Evolutionary conservation across 768 basidiomycete species (phyloP), one percentile per base, ranked within the genome.

Genomic region (Tylopilus intermedius): DNA sequence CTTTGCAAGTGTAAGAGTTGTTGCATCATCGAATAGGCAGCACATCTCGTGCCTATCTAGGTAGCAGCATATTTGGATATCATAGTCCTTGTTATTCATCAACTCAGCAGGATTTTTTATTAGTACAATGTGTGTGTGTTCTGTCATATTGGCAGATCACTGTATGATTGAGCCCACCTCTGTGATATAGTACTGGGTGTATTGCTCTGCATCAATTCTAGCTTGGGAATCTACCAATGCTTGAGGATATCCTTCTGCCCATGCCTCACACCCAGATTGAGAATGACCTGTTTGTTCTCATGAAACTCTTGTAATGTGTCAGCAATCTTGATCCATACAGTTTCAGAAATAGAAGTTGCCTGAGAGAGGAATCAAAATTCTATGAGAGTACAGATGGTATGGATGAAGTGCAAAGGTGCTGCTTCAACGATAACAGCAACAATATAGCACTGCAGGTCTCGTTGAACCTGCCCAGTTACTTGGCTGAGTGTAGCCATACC

Each of bases 401-500:
- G 54, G 14, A 77, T 51, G 45, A 77, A 68, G 8, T 48, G 8
- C 3, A 29, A 33, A 1, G 67, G 42, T 27, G 26, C 49, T 47
- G 60, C 67, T n/a, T 68, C 71, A 41, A 70, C 67, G 35, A 76
- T 68, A 10, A 72, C 53, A 7, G 59, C 41, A 8, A 78, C 41
- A 8, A 77, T 52, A 42, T 69, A 69, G 6, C 57, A 50, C 51
- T 77, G 66, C 1, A 76, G 58, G 27, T 77, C 68, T 2, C 69
- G 43, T 47, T 76, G 72, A 26, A 71, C 71, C 9, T 65, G 33
- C 0, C 75, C 72, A 24, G 71, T 71, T 0, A 74, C 69, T 54
- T 77, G 76, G 43, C 75, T 76, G 10, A 77, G 50, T 9, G 58
- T 56, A 4, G 67, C 73, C n/a, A 77, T 71, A 0, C 76, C 72